Conservation (phyloP, 305 asterid species). For the Rubia peregrina region DNA sequence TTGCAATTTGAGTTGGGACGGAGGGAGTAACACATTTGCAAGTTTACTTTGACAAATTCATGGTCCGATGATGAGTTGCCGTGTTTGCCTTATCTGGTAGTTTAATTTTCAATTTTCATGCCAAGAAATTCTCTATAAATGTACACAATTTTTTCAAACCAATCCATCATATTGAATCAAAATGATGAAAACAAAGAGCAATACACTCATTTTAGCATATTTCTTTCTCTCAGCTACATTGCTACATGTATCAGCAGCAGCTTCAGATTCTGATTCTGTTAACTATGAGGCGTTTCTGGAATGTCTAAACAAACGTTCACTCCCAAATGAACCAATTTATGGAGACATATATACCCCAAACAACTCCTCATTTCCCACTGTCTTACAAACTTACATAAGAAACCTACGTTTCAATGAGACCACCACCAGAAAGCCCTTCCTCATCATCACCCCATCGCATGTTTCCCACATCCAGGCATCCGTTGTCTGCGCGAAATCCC, state of each 20-base stretch:
- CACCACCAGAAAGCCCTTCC: slow-evolving; percentile 5
- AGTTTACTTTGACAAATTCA: slow-evolving; percentile 21
- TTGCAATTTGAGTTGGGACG: too few relatives aligned
- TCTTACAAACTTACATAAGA: slow-evolving; percentile 3
- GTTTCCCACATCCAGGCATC: slow-evolving; percentile 1
- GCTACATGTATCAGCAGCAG: slow-evolving; percentile 22
- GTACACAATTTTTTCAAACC: background rate
- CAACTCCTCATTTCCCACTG: background rate
- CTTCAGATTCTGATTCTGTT: background rate
- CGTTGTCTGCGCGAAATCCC: background rate
- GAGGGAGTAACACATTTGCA: slow-evolving; percentile 11
- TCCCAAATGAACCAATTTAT: background rate
- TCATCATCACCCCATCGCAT: background rate
- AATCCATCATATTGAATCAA: background rate
- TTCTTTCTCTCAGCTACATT: slow-evolving; percentile 13
- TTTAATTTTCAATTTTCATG: background rate
- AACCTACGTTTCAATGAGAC: slow-evolving; percentile 5
- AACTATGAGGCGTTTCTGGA: background rate
- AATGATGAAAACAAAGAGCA: slow-evolving; percentile 17
- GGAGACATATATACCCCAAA: background rate
- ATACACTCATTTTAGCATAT: slow-evolving; percentile 10
- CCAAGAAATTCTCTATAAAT: slow-evolving; percentile 18
- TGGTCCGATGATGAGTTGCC: slow-evolving; percentile 20
- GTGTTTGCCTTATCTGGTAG: background rate
- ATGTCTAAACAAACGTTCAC: background rate